A percentile compares a stretch with the other conserved stretches of the same genome.
Conservation (phyloP, 352 stramenopile species). For the Globisporangium irregulare region DNA sequence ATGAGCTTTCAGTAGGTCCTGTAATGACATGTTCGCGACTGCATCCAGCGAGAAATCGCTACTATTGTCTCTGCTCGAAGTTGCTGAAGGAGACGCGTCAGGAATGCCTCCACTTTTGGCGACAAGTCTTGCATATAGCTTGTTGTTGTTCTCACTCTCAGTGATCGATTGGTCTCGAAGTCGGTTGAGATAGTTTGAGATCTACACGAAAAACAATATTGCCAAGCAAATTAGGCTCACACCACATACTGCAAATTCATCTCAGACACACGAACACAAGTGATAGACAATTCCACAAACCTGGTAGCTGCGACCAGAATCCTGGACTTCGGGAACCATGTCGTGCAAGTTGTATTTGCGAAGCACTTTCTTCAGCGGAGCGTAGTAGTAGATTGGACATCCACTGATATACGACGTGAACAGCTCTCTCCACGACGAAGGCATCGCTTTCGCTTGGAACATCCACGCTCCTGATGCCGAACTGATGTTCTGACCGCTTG, state of each 20-base stretch:
- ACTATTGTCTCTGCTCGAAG: slow-evolving; percentile 24
- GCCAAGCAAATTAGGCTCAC: neutral
- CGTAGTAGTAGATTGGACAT: slow-evolving; percentile 81
- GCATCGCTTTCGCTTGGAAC: slow-evolving; percentile 87
- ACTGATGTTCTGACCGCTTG: slow-evolving; percentile 76
- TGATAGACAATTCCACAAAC: slow-evolving; percentile 15
- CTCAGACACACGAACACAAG: neutral
- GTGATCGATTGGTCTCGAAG: slow-evolving; percentile 68
- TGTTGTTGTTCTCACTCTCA: slow-evolving; percentile 81
- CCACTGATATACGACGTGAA: slow-evolving; percentile 78
- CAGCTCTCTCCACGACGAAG: slow-evolving; percentile 77
- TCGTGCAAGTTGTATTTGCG: slow-evolving; percentile 88
- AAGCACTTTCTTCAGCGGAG: slow-evolving; percentile 76
- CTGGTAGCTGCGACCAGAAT: slow-evolving; percentile 81
- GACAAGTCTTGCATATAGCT: slow-evolving; percentile 50
- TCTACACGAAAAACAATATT: slow-evolving; percentile 22
- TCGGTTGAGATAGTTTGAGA: slow-evolving; percentile 72
- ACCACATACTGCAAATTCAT: neutral
- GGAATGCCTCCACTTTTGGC: slow-evolving; percentile 22
- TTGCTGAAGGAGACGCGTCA: slow-evolving; percentile 37
- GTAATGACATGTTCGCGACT: slow-evolving; percentile 60
- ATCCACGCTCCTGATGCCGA: slow-evolving; percentile 63
- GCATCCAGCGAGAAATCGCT: slow-evolving; percentile 46
- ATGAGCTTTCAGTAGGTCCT: slow-evolving; percentile 51
- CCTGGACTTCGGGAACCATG: slow-evolving; percentile 81